Evolutionary conservation across 2,329 filamentous ascomycete species (phyloP).

Genomic region (Aspergillus sp.): DNA sequence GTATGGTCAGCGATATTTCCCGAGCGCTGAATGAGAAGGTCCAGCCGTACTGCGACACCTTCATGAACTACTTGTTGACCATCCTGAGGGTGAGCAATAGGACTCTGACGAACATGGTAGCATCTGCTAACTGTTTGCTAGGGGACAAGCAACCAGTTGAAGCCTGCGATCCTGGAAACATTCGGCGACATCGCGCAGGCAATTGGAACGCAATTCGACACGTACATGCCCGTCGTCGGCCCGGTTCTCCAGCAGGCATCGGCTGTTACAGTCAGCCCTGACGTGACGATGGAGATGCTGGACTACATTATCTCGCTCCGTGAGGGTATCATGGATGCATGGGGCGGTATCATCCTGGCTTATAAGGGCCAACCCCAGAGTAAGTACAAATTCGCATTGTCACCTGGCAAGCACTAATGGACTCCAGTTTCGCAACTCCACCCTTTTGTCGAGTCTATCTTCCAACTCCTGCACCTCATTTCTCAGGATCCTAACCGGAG

Average conservation of each 20-base stretch:
- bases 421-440: slow-evolving; percentile 57
- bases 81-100: slow-evolving; percentile 59
- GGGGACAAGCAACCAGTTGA: slow-evolving; percentile 88
- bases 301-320: slow-evolving; percentile 92
- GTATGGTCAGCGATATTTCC: slow-evolving; percentile 91
- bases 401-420: slow-evolving; percentile 5
- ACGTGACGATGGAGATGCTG: slow-evolving; percentile 87
- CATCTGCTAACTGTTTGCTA: slow-evolving; percentile 34
- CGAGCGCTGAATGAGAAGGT: slow-evolving; percentile 82
- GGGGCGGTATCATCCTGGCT: slow-evolving; percentile 91
- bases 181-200: slow-evolving; percentile 96
- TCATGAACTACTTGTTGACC: slow-evolving; percentile 96
- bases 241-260: slow-evolving; percentile 91
- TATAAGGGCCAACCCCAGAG: slow-evolving; percentile 60
- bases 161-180: slow-evolving; percentile 93
- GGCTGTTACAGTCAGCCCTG: slow-evolving; percentile 64
- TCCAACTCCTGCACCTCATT: slow-evolving; percentile 73
- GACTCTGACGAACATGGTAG: slow-evolving; percentile 7
- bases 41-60: slow-evolving; percentile 89
- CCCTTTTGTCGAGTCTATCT: slow-evolving; percentile 75
- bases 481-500: slow-evolving; percentile 77
- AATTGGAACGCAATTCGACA: slow-evolving; percentile 85
- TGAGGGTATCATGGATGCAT: slow-evolving; percentile 98
- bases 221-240: slow-evolving; percentile 83
- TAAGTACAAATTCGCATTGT: slow-evolving; percentile 14